A percentile compares a stretch with the other conserved stretches of the same genome.
These are phyloP conservation scores for Carex cristatella DNA, from an alignment of 176 grass and related monocot genomes.

Conservation along the genomic window DNA sequence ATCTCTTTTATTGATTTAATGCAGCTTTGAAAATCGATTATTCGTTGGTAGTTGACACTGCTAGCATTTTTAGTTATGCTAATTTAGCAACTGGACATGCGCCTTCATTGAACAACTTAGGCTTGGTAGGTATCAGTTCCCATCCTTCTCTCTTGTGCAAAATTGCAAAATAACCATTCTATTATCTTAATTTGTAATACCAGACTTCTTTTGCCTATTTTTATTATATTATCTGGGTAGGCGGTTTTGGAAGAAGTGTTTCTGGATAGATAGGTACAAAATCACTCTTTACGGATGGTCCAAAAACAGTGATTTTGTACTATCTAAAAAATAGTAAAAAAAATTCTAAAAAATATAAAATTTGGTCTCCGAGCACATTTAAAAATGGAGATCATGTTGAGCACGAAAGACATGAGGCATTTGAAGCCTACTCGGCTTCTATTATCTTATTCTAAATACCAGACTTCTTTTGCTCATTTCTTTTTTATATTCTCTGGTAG, in stretches of 20 bases:
- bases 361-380: no score
- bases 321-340: no score
- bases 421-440: neutral
- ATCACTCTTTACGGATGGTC: no score
- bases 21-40: constrained; percentile 78
- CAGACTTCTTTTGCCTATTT: neutral
- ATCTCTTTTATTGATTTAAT: neutral
- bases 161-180: neutral
- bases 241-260: constrained; percentile 21
- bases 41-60: constrained; percentile 58
- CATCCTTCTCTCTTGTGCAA: neutral
- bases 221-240: no score
- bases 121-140: constrained; percentile 52
- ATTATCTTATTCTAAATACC: neutral
- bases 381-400: no score
- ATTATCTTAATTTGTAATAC: neutral
- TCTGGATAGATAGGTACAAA: no score
- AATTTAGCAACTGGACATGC: constrained; percentile 35
- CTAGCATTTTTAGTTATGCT: constrained; percentile 60
- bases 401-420: no score
- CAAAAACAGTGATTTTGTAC: no score
- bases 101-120: constrained; percentile 64
- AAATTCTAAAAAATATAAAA: no score
- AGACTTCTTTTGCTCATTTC: constrained; percentile 6
- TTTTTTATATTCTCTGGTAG: constrained; percentile 31